Percentiles rank a stretch among this genome's conserved stretches.
phyloP scores from a whole-genome alignment of 805 yeast genomes.

The Candida wancherniae region DNA sequence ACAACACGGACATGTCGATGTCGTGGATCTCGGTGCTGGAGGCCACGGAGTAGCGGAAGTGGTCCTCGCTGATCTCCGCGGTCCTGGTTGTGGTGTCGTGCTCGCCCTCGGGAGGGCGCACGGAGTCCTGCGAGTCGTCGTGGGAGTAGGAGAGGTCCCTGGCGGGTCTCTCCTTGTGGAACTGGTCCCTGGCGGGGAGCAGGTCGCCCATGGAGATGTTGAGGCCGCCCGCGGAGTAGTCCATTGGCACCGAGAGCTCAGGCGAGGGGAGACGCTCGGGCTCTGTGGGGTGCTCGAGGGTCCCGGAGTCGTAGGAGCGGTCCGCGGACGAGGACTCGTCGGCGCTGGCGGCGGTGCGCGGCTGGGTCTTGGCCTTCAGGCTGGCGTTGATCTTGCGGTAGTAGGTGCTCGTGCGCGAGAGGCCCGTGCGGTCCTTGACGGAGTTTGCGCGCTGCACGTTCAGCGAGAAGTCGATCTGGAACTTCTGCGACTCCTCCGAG shows the following conservation, averaged over 20 bases:
- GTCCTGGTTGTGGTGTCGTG: too few relatives aligned
- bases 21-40: slow-evolving; percentile 24
- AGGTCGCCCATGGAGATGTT: slow-evolving; percentile 5
- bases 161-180: background rate
- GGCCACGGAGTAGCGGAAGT: slow-evolving; percentile 5
- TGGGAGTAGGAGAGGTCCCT: background rate
- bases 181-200: background rate
- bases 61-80: too few relatives aligned
- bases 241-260: too few relatives aligned
- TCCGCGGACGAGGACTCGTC: background rate
- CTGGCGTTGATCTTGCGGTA: slow-evolving; percentile 28
- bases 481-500: slow-evolving; percentile 37
- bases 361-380: slow-evolving; percentile 5
- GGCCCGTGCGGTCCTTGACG: slow-evolving; percentile 3
- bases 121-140: background rate
- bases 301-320: too few relatives aligned
- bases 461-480: slow-evolving; percentile 36
- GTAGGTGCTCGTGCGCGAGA: slow-evolving; percentile 24
- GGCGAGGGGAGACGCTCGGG: too few relatives aligned
- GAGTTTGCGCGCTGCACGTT: slow-evolving; percentile 30
- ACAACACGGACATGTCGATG: slow-evolving; percentile 48
- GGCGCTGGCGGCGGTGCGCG: too few relatives aligned
- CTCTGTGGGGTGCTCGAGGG: too few relatives aligned
- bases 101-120: background rate
- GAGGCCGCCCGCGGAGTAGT: too few relatives aligned